These are phyloP conservation scores for Pichia sp. DNA, from an alignment of 1,139 yeast species.

Conservation along the genomic window DNA sequence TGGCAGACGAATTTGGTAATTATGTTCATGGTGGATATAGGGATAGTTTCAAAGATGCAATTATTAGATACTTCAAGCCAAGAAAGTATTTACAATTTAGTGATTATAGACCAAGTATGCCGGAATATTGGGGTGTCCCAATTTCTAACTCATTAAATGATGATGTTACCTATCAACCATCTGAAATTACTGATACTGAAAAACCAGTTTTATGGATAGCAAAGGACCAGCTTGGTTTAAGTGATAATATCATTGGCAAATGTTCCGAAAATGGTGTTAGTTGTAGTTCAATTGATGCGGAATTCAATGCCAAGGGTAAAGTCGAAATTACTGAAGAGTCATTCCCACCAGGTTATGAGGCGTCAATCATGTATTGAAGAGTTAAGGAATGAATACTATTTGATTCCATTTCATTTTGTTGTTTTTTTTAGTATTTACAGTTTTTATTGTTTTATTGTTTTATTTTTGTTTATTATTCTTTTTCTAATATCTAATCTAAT, in stretches of 20 bases:
- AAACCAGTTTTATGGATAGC: conserved; percentile 87
- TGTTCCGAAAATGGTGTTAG: conserved; percentile 33
- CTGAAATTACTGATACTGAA: conserved; percentile 52
- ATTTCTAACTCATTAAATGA: conserved; percentile 19
- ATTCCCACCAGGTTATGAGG: conserved; percentile 38
- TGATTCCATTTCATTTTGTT: conserved; percentile 1
- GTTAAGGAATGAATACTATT: background rate
- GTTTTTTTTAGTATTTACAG: background rate
- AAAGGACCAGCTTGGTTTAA: conserved; percentile 75
- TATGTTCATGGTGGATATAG: background rate
- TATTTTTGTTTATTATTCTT: background rate
- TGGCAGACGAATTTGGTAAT: conserved; percentile 9
- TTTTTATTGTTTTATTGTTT: background rate
- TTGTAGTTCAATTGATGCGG: conserved; percentile 56
- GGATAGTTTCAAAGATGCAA: background rate
- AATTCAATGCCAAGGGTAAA: conserved; percentile 53
- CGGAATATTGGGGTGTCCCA: conserved; percentile 40
- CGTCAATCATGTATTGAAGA: conserved; percentile 9
- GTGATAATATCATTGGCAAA: conserved; percentile 49
- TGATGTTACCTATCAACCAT: conserved; percentile 54
- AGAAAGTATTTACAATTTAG: conserved; percentile 56
- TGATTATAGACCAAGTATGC: conserved; percentile 48
- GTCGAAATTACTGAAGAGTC: conserved; percentile 51
- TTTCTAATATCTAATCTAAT: background rate
- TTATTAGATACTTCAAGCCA: conserved; percentile 55